A percentile compares a stretch with the other conserved stretches of the same genome.
These are phyloP conservation scores for Chrysopogon serrulatus DNA, from an alignment of 176 grass and related monocot genomes.

Conservation along the genomic window DNA sequence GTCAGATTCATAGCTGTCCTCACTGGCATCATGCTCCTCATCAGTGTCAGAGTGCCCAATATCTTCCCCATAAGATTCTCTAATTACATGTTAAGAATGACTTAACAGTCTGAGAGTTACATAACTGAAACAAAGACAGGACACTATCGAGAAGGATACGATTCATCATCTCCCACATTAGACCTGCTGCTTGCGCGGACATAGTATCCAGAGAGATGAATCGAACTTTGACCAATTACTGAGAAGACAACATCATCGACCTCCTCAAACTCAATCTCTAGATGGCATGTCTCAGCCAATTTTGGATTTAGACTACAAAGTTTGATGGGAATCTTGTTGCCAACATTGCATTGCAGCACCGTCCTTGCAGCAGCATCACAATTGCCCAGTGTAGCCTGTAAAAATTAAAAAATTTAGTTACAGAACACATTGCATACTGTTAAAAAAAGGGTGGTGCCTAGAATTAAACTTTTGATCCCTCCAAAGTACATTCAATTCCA, in stretches of 20 bases:
- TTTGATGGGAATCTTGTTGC: constrained; percentile 63
- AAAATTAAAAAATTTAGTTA: not conserved
- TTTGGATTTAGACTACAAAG: constrained; percentile 67
- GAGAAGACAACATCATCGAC: constrained; percentile 79
- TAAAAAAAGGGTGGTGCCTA: not conserved
- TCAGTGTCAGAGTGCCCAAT: constrained; percentile 68
- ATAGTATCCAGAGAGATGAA: constrained; percentile 80
- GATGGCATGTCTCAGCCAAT: constrained; percentile 57
- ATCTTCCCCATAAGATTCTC: constrained; percentile 94
- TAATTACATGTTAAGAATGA: constrained; percentile 40
- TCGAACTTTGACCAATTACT: constrained; percentile 62
- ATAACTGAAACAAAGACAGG: not conserved
- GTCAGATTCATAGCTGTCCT: constrained; percentile 93
- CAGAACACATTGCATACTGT: not conserved
- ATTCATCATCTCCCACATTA: constrained; percentile 31
- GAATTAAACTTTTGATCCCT: not conserved
- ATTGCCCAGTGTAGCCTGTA: constrained; percentile 41
- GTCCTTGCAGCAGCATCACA: constrained; percentile 36
- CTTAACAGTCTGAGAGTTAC: not conserved
- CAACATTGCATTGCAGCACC: constrained; percentile 80
- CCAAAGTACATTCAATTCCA: not conserved
- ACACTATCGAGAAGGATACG: constrained; percentile 56
- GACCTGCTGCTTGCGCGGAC: not conserved
- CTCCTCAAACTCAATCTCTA: constrained; percentile 94
- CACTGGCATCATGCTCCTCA: constrained; percentile 37